Evolutionary conservation across 495 filamentous ascomycete species (phyloP), one percentile per base, ranked within the genome.

Genomic region (Annulohypoxylon bovei): DNA sequence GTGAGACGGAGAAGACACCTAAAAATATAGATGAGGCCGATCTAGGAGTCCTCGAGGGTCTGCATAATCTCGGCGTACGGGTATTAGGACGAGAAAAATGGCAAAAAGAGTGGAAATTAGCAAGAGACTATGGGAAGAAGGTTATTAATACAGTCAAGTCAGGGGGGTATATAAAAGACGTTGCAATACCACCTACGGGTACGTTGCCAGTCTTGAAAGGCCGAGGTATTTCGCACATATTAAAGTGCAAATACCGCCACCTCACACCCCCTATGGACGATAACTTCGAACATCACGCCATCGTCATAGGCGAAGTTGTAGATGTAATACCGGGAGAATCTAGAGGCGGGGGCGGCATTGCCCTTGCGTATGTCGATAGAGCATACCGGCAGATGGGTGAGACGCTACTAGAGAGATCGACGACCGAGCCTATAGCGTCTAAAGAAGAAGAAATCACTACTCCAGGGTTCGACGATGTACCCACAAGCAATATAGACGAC

Each of bases 281-380:
- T 57, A 66, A 50, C 55, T 68, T 72, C 14, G 62, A 66, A 27
- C 65, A 89, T 63, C 86, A 89, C 75, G 80, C 83, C 22, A 82
- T 90, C 57, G 81, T 87, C 28, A 69, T 88, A 30, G 87, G 85
- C n/a, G 81, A 84, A 64, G 86, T 88, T 23, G 3, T 74, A 35
- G 79, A 81, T 39, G 78, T 85, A 39, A 33, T 81, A 8, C 75
- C 79, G 25, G 78, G 75, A 12, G 32, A 59, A 4, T 62, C 61
- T 20, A 40, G 33, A 39, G 46, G 62, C 12, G 37, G 39, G 42
- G 57, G 28, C 65, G 73, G 40, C 42, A 65, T 80, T 65, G 83
- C 77, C 40, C 67, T 85, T 59, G 23, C 77, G 57, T 85, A 85
- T 61, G 76, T 77, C 11, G 81, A 85, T 69, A 72, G 81, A 52